A percentile compares a stretch with the other conserved stretches of the same genome.
These are phyloP conservation scores for Sphaerostilbella broomeana DNA, from an alignment of 2,329 filamentous ascomycete genomes.

Conservation along the genomic window DNA sequence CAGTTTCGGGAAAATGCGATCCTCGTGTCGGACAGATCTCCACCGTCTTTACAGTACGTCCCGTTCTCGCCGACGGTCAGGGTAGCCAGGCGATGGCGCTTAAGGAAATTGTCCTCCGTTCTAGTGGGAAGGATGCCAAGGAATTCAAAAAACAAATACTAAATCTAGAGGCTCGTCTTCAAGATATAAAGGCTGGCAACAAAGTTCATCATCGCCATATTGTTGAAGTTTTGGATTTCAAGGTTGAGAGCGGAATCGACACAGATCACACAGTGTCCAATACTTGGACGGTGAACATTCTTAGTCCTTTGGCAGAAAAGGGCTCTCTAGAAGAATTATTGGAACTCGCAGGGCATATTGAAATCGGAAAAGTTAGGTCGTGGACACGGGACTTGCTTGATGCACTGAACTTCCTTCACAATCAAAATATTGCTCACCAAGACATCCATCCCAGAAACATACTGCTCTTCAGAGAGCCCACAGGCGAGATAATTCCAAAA, in stretches of 20 bases:
- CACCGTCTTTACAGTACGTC: slow-evolving; percentile 65
- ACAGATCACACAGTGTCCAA: slow-evolving; percentile 31
- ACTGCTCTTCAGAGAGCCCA: slow-evolving; percentile 63
- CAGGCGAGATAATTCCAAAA: slow-evolving; percentile 65
- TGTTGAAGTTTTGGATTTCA: slow-evolving; percentile 75
- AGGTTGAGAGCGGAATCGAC: slow-evolving; percentile 54
- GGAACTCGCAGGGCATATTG: slow-evolving; percentile 67
- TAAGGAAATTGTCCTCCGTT: slow-evolving; percentile 60
- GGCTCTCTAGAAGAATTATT: slow-evolving; percentile 78
- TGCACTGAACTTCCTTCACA: slow-evolving; percentile 80
- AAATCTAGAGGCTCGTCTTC: slow-evolving; percentile 67
- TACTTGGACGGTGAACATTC: slow-evolving; percentile 65
- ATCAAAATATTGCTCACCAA: slow-evolving; percentile 75
- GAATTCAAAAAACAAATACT: slow-evolving; percentile 72
- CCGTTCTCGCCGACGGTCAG: slow-evolving; percentile 50
- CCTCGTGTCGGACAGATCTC: slow-evolving; percentile 61
- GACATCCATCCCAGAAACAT: slow-evolving; percentile 76
- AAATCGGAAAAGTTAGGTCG: slow-evolving; percentile 68
- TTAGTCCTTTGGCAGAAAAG: slow-evolving; percentile 72
- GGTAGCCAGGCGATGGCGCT: slow-evolving; percentile 61
- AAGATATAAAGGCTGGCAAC: slow-evolving; percentile 67
- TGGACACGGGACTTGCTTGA: slow-evolving; percentile 93
- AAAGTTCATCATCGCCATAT: slow-evolving; percentile 69
- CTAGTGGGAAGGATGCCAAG: slow-evolving; percentile 49
- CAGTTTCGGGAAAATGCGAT: slow-evolving; percentile 62